Percentiles rank a stretch among this genome's conserved stretches.
Evolutionary conservation across 352 stramenopile genomes (phyloP).

Genomic region (Lagenidium giganteum): DNA sequence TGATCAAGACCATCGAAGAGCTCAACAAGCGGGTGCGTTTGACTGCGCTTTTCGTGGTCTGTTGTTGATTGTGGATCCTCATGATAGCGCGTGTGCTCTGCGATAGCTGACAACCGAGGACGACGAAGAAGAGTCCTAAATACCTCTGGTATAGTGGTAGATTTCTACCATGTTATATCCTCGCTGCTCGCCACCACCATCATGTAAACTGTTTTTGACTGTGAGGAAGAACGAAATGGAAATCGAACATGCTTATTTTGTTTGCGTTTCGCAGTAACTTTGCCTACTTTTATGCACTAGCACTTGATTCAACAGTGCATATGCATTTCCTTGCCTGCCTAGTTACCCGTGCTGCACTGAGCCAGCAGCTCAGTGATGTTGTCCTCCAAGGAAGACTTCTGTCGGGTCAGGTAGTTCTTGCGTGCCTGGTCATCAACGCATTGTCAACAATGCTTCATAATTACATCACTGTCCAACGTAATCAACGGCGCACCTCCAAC

Average conservation of each 20-base stretch:
- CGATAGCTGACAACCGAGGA: conserved; percentile 57
- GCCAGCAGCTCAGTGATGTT: conserved; percentile 83
- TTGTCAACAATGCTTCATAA: neutral
- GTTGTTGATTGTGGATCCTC: conserved; percentile 4
- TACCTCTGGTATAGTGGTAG: no score
- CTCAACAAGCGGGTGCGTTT: conserved; percentile 81
- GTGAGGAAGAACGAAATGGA: conserved; percentile 14
- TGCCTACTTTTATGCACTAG: no score
- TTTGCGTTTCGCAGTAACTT: no score
- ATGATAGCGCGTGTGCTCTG: no score
- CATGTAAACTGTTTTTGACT: no score
- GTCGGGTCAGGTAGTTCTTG: conserved; percentile 77
- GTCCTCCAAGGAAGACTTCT: conserved; percentile 74
- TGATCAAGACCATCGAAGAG: conserved; percentile 88
- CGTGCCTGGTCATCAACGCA: conserved; percentile 25
- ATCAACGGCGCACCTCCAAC: conserved; percentile 37
- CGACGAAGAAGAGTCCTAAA: conserved; percentile 51
- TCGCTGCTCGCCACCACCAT: no score
- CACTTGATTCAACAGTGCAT: no score
- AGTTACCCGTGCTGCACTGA: conserved; percentile 44
- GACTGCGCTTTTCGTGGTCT: neutral
- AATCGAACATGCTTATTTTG: no score
- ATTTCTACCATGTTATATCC: no score
- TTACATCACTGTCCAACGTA: neutral
- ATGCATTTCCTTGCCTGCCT: conserved; percentile 6